phyloP scores from a whole-genome alignment of 1,284 basidiomycete genomes.

The Cronartium quercuum region DNA sequence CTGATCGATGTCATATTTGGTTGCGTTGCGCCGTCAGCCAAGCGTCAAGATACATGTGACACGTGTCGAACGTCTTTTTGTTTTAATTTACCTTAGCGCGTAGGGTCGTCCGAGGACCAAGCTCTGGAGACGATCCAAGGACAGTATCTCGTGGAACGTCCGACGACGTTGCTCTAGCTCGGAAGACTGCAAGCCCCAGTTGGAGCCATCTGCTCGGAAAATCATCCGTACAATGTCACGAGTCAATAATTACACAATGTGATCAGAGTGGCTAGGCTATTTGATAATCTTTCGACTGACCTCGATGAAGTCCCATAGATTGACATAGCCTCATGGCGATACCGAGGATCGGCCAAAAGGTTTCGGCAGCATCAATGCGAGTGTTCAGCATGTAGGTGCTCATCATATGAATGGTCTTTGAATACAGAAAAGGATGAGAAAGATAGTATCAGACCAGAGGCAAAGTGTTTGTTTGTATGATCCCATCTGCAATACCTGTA shows the following conservation, averaged over 20 bases:
- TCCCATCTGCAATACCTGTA: slow-evolving; percentile 13
- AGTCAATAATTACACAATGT: too few relatives aligned
- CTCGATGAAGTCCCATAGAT: slow-evolving; percentile 34
- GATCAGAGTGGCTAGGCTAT: too few relatives aligned
- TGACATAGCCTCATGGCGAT: slow-evolving; percentile 31
- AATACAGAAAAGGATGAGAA: not conserved
- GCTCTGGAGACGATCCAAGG: slow-evolving; percentile 24
- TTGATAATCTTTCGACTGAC: too few relatives aligned
- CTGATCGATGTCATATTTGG: slow-evolving; percentile 10
- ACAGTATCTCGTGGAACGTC: slow-evolving; percentile 32
- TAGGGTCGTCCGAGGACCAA: slow-evolving; percentile 25
- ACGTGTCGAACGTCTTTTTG: too few relatives aligned
- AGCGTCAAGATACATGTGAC: not conserved
- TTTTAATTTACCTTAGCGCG: slow-evolving; percentile 26
- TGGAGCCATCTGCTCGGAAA: slow-evolving; percentile 23
- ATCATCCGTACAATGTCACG: too few relatives aligned
- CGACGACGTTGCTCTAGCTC: slow-evolving; percentile 28
- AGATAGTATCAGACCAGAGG: not conserved
- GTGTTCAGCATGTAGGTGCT: slow-evolving; percentile 22
- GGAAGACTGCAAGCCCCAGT: slow-evolving; percentile 23
- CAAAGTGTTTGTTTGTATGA: not conserved
- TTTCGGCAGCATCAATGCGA: slow-evolving; percentile 31
- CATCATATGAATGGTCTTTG: slow-evolving; percentile 21
- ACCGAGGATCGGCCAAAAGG: slow-evolving; percentile 27
- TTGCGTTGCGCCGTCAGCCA: too few relatives aligned